Conservation (phyloP, 139 green algal species). For the Coccomyxa sp. region DNA sequence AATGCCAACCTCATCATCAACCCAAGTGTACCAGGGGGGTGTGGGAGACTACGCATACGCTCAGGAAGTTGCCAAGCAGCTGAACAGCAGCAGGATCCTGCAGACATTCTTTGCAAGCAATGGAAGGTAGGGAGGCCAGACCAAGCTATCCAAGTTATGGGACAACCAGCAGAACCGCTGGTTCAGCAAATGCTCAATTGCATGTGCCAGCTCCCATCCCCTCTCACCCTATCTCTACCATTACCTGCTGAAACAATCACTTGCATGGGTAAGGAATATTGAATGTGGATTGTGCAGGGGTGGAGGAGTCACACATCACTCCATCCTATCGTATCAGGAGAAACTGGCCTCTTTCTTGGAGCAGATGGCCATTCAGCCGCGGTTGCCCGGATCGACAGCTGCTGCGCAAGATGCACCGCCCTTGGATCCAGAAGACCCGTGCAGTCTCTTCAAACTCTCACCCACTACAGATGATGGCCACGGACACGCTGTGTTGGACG, state of each 20-base stretch:
- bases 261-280: background rate
- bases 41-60: constrained; percentile 4
- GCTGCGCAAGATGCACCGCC: background rate
- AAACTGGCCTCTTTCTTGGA: background rate
- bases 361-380: background rate
- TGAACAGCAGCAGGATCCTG: background rate
- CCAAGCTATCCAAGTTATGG: background rate
- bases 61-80: background rate
- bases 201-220: background rate
- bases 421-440: background rate
- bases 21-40: background rate
- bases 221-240: background rate
- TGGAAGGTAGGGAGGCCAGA: background rate
- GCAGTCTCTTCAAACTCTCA: background rate
- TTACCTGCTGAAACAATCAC: background rate
- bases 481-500: background rate
- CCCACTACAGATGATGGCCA: background rate
- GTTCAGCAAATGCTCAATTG: background rate
- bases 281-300: background rate
- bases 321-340: constrained; percentile 3
- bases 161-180: background rate
- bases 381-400: too few relatives aligned
- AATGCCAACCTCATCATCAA: background rate
- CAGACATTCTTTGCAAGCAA: background rate
- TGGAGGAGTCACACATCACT: background rate